Evolutionary conservation across 192 early-diverging fungal genomes (phyloP).

Genomic region (Backusella psychrophila): DNA sequence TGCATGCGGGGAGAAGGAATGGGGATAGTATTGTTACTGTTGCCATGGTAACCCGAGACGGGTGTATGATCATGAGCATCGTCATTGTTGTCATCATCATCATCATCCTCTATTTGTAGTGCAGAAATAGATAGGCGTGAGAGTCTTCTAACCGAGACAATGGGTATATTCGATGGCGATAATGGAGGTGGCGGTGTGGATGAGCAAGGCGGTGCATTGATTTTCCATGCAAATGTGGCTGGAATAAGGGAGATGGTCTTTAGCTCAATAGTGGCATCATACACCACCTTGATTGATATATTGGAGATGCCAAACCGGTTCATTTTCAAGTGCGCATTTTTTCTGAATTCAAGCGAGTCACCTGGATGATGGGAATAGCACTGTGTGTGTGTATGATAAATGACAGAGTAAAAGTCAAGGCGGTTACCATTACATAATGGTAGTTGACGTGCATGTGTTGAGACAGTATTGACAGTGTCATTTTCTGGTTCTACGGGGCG

Average conservation of each 20-base stretch:
- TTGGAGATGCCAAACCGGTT: background rate
- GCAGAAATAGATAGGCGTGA: constrained; percentile 31
- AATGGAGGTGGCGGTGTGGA: background rate
- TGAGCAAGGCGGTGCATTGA: background rate
- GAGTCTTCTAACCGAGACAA: constrained; percentile 14
- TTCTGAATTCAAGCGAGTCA: background rate
- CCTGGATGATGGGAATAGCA: background rate
- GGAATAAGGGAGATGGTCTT: background rate
- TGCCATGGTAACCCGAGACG: background rate
- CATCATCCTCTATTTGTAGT: constrained; percentile 16
- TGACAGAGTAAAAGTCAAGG: background rate
- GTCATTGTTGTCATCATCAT: background rate
- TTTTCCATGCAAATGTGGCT: background rate
- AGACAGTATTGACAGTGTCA: background rate
- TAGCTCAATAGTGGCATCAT: background rate
- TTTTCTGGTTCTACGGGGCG: background rate
- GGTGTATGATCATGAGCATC: background rate
- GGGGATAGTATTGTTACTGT: background rate
- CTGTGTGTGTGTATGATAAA: background rate
- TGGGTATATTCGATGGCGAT: background rate
- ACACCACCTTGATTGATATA: background rate
- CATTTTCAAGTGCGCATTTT: background rate
- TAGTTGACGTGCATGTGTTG: background rate
- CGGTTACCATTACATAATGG: background rate
- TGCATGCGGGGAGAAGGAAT: constrained; percentile 28